These are phyloP conservation scores for Serendipita sp. DNA, from an alignment of 768 basidiomycete genomes.

Conservation along the genomic window DNA sequence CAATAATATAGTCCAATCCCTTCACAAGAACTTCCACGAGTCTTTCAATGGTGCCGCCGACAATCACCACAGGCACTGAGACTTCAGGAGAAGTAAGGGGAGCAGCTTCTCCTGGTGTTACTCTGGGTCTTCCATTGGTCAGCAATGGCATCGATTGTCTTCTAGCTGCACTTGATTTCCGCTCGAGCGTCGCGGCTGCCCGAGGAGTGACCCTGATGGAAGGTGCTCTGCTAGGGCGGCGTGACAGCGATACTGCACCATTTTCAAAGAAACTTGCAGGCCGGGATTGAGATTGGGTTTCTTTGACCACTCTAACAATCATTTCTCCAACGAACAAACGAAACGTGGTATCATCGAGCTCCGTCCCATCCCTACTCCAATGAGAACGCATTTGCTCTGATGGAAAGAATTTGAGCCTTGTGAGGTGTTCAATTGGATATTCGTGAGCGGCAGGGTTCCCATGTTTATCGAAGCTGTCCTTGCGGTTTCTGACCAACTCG, in stretches of 20 bases:
- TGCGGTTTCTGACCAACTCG: slow-evolving; percentile 44
- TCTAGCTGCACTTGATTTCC: slow-evolving; percentile 59
- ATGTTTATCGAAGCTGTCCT: slow-evolving; percentile 38
- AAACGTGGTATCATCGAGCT: slow-evolving; percentile 33
- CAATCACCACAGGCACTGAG: slow-evolving; percentile 57
- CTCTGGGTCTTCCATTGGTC: slow-evolving; percentile 13
- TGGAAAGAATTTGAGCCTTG: slow-evolving; percentile 1
- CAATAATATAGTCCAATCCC: slow-evolving; percentile 59
- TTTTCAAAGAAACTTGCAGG: slow-evolving; percentile 44
- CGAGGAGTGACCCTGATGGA: slow-evolving; percentile 67
- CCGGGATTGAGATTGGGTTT: slow-evolving; percentile 39
- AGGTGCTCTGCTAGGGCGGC: slow-evolving; percentile 32
- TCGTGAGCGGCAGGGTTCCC: not conserved
- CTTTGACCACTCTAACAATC: slow-evolving; percentile 47
- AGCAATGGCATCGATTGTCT: slow-evolving; percentile 68
- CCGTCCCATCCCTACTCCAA: slow-evolving; percentile 19
- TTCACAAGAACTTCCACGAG: slow-evolving; percentile 62
- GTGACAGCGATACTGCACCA: slow-evolving; percentile 19
- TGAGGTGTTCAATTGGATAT: not conserved
- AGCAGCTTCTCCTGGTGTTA: slow-evolving; percentile 29
- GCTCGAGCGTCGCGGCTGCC: slow-evolving; percentile 47
- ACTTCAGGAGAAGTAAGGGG: slow-evolving; percentile 30
- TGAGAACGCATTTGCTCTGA: not conserved
- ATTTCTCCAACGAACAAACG: slow-evolving; percentile 59
- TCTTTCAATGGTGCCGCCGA: slow-evolving; percentile 59